Percentiles rank a stretch among this genome's conserved stretches.
These are phyloP conservation scores for Candida albicans DNA, from an alignment of 1,139 yeast genomes.

Conservation along the genomic window DNA sequence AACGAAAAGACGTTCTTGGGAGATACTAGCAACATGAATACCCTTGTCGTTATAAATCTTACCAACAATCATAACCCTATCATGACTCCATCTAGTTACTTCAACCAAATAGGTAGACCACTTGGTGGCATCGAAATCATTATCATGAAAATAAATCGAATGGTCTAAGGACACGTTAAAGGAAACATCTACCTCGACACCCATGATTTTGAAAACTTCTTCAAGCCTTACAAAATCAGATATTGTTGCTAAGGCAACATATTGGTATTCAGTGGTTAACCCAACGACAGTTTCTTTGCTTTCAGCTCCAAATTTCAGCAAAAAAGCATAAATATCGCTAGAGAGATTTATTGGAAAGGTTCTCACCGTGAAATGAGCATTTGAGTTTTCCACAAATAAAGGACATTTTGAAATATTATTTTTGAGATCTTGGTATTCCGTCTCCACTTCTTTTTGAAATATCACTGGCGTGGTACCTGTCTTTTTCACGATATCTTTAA, in stretches of 20 bases:
- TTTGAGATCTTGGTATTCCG: constrained; percentile 18
- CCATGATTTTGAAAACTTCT: constrained; percentile 2
- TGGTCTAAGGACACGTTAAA: constrained; percentile 47
- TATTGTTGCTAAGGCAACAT: constrained; percentile 59
- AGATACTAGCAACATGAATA: constrained; percentile 38
- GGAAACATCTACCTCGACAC: neutral
- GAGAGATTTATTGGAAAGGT: constrained; percentile 5
- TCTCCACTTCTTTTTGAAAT: constrained; percentile 36
- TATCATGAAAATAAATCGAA: constrained; percentile 43
- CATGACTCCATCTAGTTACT: constrained; percentile 39
- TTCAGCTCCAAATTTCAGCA: constrained; percentile 41
- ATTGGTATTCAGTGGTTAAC: constrained; percentile 34
- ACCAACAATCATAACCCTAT: constrained; percentile 39
- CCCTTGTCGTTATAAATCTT: constrained; percentile 36
- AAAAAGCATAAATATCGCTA: constrained; percentile 35
- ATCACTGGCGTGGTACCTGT: constrained; percentile 27
- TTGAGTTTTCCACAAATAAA: constrained; percentile 1
- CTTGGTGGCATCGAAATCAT: constrained; percentile 40
- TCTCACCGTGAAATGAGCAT: constrained; percentile 6
- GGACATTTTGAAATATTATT: neutral
- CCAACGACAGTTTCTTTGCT: constrained; percentile 11
- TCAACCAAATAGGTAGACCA: constrained; percentile 39
- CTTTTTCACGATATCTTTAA: constrained; percentile 15
- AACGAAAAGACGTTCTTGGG: constrained; percentile 45
- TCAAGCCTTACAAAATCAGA: constrained; percentile 40